phyloP scores from a whole-genome alignment of 495 filamentous ascomycete species.

The Lentithecium fluviatile region DNA sequence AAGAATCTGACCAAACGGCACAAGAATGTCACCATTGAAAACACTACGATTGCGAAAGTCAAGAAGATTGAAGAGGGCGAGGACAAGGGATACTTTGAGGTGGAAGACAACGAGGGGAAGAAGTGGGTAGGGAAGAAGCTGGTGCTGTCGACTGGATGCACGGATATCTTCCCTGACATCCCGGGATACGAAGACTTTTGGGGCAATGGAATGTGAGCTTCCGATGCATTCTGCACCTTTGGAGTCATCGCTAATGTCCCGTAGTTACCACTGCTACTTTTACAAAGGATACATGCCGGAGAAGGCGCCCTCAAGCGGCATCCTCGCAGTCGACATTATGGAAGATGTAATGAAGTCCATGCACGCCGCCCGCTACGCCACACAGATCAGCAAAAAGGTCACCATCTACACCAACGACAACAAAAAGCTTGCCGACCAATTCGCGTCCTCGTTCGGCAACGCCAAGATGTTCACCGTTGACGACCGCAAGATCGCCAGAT shows the following conservation, averaged over 20 bases:
- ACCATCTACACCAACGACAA: conserved; percentile 23
- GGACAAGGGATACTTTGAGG: conserved; percentile 42
- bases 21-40: background rate
- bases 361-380: background rate
- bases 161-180: conserved; percentile 23
- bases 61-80: conserved; percentile 43
- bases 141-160: conserved; percentile 14
- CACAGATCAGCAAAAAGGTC: conserved; percentile 2
- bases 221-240: background rate
- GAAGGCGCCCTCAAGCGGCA: background rate
- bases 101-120: conserved; percentile 1
- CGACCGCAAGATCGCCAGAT: conserved; percentile 2
- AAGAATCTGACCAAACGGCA: background rate
- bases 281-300: conserved; percentile 9
- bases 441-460: background rate
- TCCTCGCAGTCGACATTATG: conserved; percentile 19
- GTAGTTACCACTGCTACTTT: conserved; percentile 24
- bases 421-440: background rate
- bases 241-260: background rate
- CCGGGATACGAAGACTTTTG: conserved; percentile 19
- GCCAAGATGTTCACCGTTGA: background rate
- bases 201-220: conserved; percentile 20
- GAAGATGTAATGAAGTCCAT: background rate
- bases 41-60: conserved; percentile 25
- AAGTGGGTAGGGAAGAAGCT: conserved; percentile 18